Base-by-base conservation (phyloP, 2,329 filamentous ascomycete species). In the Hymenoscyphus albidus region DNA sequence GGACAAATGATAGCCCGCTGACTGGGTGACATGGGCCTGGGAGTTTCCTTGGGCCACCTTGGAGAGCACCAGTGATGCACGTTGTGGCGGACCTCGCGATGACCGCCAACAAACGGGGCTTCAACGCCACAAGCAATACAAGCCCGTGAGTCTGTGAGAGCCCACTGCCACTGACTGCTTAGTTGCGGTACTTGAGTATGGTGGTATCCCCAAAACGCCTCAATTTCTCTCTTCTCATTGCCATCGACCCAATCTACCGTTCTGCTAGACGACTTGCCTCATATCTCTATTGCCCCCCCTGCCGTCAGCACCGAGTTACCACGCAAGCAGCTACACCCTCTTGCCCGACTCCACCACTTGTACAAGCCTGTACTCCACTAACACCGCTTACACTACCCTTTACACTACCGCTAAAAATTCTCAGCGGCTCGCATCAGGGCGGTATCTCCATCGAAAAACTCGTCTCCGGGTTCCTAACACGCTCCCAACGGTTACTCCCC, bases 1-100 rank as follows among this genome's bases (percentile, higher is more conserved):
- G 68, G 71, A 69, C 66, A 64, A 72, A 64, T 70, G 69, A 68
- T 69, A 65, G 64, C 65, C 68, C 69, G 58, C 63, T 65, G 57
- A 60, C 12, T 55, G 38, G 56, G 66, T 59, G 18, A 27, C 48
- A 54, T 54, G 18, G 18, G n/a, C 48, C 48, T 54, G 48, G 48
- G 48, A 54, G 48, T 35, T 10, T 35, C 35, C 35, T 35, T 35
- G 35, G 35, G 35, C 35, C 18, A 54, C 57, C 38, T 59, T 40
- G 51, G 44, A 62, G 57, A 42, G 44, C 55, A 61, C 44, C 44
- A 51, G 44, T 51, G 44, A 51, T 51, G 38, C 22, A 57, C 16
- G 12, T 55, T 61, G 16, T 32, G n/a, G 60, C 58, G 57, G 38
- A 27, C 55, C 22, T 63, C 54, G 55, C 44, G 56, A 62, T 54